Conservation (phyloP, 2,329 filamentous ascomycete genomes). For the Phaeosphaeriaceae sp. region DNA sequence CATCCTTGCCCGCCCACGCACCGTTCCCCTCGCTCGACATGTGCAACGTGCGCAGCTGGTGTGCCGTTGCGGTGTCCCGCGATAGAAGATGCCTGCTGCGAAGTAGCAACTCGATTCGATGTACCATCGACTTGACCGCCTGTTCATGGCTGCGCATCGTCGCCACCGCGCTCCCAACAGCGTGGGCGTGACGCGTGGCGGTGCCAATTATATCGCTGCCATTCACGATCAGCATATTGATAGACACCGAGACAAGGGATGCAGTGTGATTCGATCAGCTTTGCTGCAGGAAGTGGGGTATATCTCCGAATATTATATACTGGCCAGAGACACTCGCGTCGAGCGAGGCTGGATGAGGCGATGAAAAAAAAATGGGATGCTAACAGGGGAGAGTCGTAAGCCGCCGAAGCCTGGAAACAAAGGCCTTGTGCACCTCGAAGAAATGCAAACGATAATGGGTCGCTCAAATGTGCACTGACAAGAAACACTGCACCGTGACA, state of each 20-base stretch:
- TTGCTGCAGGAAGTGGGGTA: conserved; percentile 15
- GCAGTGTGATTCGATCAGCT: neutral
- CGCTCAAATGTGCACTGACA: neutral
- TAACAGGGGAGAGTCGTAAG: conserved; percentile 10
- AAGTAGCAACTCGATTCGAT: conserved; percentile 4
- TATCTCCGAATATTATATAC: conserved; percentile 31
- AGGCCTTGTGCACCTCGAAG: neutral
- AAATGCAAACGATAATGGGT: neutral
- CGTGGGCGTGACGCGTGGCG: conserved; percentile 26
- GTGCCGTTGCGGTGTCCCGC: neutral
- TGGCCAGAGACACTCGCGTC: conserved; percentile 6
- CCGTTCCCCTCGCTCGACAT: neutral
- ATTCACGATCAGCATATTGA: conserved; percentile 4
- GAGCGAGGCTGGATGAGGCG: neutral
- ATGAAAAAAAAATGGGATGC: neutral
- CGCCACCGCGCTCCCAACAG: conserved; percentile 10
- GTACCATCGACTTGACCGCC: conserved; percentile 5
- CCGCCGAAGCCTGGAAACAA: neutral
- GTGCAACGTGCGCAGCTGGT: conserved; percentile 1
- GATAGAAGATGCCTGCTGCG: conserved; percentile 3
- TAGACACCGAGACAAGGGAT: neutral
- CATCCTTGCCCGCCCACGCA: conserved; percentile 10
- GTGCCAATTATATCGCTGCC: conserved; percentile 13
- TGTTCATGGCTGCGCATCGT: conserved; percentile 6
- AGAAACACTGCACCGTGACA: neutral